Percentiles rank a stretch among this genome's conserved stretches.
Conservation (phyloP, 305 asterid species). For the Rubia tinctorum region DNA sequence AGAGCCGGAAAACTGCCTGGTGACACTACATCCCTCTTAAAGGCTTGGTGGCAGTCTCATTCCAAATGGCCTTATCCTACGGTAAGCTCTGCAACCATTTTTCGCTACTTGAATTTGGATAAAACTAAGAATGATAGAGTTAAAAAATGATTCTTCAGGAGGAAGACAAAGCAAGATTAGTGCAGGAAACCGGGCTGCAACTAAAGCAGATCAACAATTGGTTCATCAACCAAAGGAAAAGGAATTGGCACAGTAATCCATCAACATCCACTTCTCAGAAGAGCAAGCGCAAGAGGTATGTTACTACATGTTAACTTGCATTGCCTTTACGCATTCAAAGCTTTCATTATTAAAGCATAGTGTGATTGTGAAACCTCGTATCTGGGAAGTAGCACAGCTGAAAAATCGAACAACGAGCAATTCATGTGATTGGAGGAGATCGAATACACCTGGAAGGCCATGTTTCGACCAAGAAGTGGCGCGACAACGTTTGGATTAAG, state of each 20-base stretch:
- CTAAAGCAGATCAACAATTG: slow-evolving; percentile 86
- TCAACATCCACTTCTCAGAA: slow-evolving; percentile 74
- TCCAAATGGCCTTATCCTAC: slow-evolving; percentile 99
- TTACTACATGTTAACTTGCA: slow-evolving; percentile 1
- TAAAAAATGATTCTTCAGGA: slow-evolving; percentile 41
- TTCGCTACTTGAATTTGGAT: neutral
- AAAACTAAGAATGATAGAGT: neutral
- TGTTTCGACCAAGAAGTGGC: neutral
- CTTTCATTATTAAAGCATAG: neutral
- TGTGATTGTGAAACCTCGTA: neutral
- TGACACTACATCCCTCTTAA: slow-evolving; percentile 82
- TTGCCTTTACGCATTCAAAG: neutral
- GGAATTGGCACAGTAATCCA: slow-evolving; percentile 94
- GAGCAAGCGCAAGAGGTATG: slow-evolving; percentile 87
- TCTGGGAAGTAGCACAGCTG: slow-evolving; percentile 23
- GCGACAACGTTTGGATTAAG: neutral
- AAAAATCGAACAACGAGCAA: slow-evolving; percentile 28
- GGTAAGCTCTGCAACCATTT: slow-evolving; percentile 26
- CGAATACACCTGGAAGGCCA: neutral
- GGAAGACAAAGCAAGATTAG: slow-evolving; percentile 91
- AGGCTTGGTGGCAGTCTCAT: slow-evolving; percentile 98
- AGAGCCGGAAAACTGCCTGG: slow-evolving; percentile 98
- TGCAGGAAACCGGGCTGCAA: slow-evolving; percentile 93
- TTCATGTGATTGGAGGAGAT: slow-evolving; percentile 18
- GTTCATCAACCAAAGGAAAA: slow-evolving; percentile 94